phyloP scores from a whole-genome alignment of 2,329 filamentous ascomycete species.

The Monilinia aucupariae region DNA sequence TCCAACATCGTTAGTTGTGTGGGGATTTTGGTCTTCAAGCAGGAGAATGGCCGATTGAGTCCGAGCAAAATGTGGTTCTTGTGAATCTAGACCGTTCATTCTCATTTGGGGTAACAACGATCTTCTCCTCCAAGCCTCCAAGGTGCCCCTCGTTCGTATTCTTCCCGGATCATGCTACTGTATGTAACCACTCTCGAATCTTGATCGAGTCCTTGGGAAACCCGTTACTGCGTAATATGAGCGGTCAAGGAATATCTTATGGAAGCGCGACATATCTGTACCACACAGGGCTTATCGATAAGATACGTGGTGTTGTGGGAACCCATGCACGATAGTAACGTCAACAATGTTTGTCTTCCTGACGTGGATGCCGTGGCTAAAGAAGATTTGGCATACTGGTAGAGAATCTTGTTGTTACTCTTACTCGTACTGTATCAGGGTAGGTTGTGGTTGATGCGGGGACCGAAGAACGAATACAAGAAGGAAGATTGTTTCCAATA shows the following conservation, averaged over 20 bases:
- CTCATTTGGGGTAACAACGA: not conserved
- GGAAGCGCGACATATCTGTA: not conserved
- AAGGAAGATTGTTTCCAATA: not conserved
- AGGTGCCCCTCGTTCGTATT: conserved; percentile 2
- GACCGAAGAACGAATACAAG: not conserved
- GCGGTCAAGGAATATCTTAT: conserved; percentile 8
- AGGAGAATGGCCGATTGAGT: conserved; percentile 5
- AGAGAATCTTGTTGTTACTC: not conserved
- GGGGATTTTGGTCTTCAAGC: not conserved
- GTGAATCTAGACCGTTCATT: conserved; percentile 11
- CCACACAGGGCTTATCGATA: conserved; percentile 15
- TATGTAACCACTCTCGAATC: not conserved
- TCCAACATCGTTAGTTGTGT: not conserved
- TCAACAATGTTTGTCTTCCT: not conserved
- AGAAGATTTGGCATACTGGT: not conserved
- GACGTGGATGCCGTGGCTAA: conserved; percentile 6
- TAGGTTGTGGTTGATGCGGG: not conserved
- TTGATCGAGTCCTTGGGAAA: not conserved
- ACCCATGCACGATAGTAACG: not conserved
- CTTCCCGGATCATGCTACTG: too few relatives aligned
- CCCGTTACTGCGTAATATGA: not conserved
- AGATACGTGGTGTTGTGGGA: conserved; percentile 11
- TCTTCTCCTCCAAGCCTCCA: not conserved
- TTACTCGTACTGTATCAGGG: not conserved
- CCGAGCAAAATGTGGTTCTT: conserved; percentile 7